Conservation (phyloP, 768 basidiomycete genomes). For the Daedaleopsis sinensis region DNA sequence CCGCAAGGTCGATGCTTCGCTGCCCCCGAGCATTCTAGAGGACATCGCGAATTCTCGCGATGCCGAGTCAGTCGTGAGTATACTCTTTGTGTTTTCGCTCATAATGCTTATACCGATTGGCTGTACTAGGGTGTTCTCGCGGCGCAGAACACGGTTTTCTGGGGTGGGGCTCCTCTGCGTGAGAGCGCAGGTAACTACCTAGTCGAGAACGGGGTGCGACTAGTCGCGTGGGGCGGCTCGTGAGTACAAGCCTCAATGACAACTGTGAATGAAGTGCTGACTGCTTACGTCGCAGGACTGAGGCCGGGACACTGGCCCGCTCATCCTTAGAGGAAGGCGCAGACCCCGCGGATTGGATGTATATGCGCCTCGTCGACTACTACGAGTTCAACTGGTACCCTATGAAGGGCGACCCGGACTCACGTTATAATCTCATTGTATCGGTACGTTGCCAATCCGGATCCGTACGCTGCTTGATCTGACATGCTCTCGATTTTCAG, state of each 20-base stretch:
- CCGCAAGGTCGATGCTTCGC: slow-evolving; percentile 4
- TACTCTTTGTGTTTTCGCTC: neutral
- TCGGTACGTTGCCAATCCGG: slow-evolving; percentile 17
- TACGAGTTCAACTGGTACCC: slow-evolving; percentile 10
- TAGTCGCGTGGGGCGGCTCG: slow-evolving; percentile 16
- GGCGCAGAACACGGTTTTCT: slow-evolving; percentile 13
- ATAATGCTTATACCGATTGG: neutral
- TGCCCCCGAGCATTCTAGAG: slow-evolving; percentile 26
- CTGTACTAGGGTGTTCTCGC: neutral
- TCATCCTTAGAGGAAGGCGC: neutral
- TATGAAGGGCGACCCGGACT: slow-evolving; percentile 6
- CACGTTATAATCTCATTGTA: slow-evolving; percentile 22
- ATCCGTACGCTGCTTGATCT: neutral
- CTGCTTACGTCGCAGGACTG: slow-evolving; percentile 20
- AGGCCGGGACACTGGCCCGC: slow-evolving; percentile 19
- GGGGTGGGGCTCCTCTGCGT: slow-evolving; percentile 20
- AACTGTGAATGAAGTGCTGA: neutral
- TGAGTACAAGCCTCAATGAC: neutral
- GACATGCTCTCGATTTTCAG: slow-evolving; percentile 2
- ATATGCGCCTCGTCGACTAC: slow-evolving; percentile 4
- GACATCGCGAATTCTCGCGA: slow-evolving; percentile 15
- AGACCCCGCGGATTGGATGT: slow-evolving; percentile 13
- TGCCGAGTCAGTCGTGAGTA: neutral
- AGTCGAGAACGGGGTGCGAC: slow-evolving; percentile 1
- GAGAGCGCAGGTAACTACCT: slow-evolving; percentile 12